Base-by-base conservation (phyloP, 805 yeast genomes). In the Kregervanrija pseudodelftensis region DNA sequence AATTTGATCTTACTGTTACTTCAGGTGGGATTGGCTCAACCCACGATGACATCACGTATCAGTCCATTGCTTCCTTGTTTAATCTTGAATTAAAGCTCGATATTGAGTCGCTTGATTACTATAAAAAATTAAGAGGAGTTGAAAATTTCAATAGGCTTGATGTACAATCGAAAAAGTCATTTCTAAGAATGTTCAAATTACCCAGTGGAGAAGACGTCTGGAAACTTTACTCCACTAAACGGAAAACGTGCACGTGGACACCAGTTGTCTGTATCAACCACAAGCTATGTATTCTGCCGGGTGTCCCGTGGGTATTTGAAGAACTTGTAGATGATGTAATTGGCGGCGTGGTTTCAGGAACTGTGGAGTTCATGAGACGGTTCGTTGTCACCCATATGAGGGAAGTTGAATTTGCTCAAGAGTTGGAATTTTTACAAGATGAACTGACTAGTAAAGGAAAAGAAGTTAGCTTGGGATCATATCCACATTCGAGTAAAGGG, bases 41-140 rank as follows among this genome's bases (percentile, higher is more conserved):
- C 0, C 95, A 87, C 54, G 96, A 88, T 58, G 96, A 88, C 59
- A 82, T 88, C 48, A 87, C 95, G 0, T 88, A 88, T 60, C 79
- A 77, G 42, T 70, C 85, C 1, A 60, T 88, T n/a, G 86, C 91
- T 1, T 73, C 72, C 51, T 83, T 85, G 8, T 87, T 70, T 50
- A 62, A 62, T 1, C 57, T 84, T 8, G 72, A 73, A 0, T 61
- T 79, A 46, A 61, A 59, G 37, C 58, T 81, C 13, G 82, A 88
- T 59, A 54, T 63, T 17, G 79, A 72, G 30, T 79, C 86, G 2
- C 82, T 76, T 14, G 69, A 65, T 2, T 66, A 79, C 22, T 47
- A 85, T 93, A 65, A 68, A 12, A 49, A 55, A 15, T 59, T 78
- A n/a, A 57, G 73, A 8, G 69, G 71, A 1, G 61, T 67, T 4